Evolutionary conservation across 306 rosid species (phyloP).

Genomic region (Lathyrus oleraceus): DNA sequence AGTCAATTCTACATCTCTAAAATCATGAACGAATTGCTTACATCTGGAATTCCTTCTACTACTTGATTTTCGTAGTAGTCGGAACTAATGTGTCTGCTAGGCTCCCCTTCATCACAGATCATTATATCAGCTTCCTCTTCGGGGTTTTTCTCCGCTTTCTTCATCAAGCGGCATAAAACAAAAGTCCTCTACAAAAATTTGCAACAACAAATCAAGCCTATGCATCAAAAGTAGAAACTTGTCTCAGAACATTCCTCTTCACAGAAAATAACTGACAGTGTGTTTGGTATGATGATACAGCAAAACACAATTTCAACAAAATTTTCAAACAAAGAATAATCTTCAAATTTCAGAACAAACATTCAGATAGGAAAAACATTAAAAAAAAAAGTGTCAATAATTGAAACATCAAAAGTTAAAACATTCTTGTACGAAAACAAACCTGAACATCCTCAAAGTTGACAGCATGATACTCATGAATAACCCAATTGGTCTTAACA

Average conservation of each 20-base stretch:
- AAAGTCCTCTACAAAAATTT: constrained; percentile 45
- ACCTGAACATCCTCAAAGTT: constrained; percentile 42
- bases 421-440: background rate
- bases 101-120: constrained; percentile 35
- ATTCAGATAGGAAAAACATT: background rate
- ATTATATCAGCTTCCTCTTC: constrained; percentile 20
- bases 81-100: constrained; percentile 24
- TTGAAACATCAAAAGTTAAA: background rate
- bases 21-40: constrained; percentile 40
- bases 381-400: background rate
- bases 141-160: constrained; percentile 34
- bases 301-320: background rate
- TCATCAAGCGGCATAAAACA: constrained; percentile 54
- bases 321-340: constrained; percentile 16
- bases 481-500: constrained; percentile 53
- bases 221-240: constrained; percentile 16
- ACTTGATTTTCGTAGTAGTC: constrained; percentile 25
- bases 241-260: constrained; percentile 2
- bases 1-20: background rate
- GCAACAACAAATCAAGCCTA: constrained; percentile 10
- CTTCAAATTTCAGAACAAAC: background rate
- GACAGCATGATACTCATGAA: constrained; percentile 61
- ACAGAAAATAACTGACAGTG: constrained; percentile 5
- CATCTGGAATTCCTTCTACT: constrained; percentile 26
- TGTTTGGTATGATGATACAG: background rate